A percentile compares a stretch with the other conserved stretches of the same genome.
Evolutionary conservation across 306 rosid species (phyloP).

Genomic region (Quercus glauca): DNA sequence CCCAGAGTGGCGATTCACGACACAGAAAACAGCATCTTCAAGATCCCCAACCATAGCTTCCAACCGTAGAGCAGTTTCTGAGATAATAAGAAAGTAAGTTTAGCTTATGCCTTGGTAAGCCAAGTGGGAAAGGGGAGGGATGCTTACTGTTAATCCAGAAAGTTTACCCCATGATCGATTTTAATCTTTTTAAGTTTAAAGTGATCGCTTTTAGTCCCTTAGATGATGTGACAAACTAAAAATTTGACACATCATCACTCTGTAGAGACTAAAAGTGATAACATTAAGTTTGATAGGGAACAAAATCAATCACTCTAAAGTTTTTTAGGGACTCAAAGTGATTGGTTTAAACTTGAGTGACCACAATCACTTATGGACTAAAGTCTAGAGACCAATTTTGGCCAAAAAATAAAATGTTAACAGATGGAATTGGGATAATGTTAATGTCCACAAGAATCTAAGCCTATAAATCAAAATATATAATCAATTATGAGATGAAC

Average conservation of each 20-base stretch:
- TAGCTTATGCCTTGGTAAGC: constrained; percentile 28
- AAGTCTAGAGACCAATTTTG: no score
- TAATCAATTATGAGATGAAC: not conserved
- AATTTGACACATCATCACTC: no score
- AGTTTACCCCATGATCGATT: no score
- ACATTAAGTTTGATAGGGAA: no score
- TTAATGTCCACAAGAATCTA: not conserved
- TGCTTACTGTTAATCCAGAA: no score
- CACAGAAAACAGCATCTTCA: constrained; percentile 73
- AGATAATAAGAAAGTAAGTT: constrained; percentile 36
- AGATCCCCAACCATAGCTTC: constrained; percentile 83
- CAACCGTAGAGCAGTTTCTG: constrained; percentile 73
- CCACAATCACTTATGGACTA: no score
- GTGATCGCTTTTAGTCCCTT: no score
- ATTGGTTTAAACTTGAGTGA: no score
- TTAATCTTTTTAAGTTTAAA: fast-evolving
- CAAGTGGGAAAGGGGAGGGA: not conserved
- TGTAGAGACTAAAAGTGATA: no score
- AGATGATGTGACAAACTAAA: no score
- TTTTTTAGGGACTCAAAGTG: no score
- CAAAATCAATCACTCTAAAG: no score
- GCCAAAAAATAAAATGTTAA: not conserved
- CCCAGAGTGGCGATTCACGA: constrained; percentile 47
- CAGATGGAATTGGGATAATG: not conserved
- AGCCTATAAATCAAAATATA: not conserved